Percentiles rank a stretch among this genome's conserved stretches.
Conservation (phyloP, 306 rosid species). For the Cucurbita argyrosperma region DNA sequence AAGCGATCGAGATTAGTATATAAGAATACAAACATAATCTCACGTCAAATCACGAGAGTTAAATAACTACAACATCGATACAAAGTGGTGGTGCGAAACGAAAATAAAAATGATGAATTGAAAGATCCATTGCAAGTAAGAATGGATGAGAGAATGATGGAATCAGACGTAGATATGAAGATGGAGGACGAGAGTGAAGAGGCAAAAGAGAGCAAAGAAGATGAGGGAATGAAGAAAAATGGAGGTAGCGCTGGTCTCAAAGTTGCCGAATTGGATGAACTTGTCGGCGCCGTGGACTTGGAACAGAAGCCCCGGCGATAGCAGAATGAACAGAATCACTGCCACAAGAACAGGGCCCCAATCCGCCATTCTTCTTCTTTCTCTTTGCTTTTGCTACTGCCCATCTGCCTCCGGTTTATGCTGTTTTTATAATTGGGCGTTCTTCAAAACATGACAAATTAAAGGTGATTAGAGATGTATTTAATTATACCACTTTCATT, state of each 20-base stretch:
- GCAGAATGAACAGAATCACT: constrained; percentile 47
- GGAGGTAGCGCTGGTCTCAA: constrained; percentile 66
- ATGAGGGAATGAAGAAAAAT: constrained; percentile 63
- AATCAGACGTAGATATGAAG: constrained; percentile 31
- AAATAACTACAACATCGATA: neutral
- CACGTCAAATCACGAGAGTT: too few species aligned
- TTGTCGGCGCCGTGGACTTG: constrained; percentile 54
- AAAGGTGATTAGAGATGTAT: too few species aligned
- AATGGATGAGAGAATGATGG: neutral
- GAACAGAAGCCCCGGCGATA: constrained; percentile 64
- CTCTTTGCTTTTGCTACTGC: neutral
- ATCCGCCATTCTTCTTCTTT: constrained; percentile 28
- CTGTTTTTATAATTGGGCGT: neutral
- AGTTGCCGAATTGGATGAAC: constrained; percentile 57
- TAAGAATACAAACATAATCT: too few species aligned
- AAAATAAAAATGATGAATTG: neutral
- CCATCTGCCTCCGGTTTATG: neutral
- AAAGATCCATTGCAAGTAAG: too few species aligned
- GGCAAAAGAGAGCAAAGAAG: constrained; percentile 53
- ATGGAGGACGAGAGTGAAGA: constrained; percentile 41
- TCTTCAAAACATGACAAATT: neutral
- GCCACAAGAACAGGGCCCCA: constrained; percentile 72
- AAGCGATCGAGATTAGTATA: too few species aligned
- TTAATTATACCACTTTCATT: too few species aligned
- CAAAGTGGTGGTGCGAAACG: neutral